Percentiles rank a stretch among this genome's conserved stretches.
Conservation (phyloP, 2,329 filamentous ascomycete species). For the Hypocrella siamensis region DNA sequence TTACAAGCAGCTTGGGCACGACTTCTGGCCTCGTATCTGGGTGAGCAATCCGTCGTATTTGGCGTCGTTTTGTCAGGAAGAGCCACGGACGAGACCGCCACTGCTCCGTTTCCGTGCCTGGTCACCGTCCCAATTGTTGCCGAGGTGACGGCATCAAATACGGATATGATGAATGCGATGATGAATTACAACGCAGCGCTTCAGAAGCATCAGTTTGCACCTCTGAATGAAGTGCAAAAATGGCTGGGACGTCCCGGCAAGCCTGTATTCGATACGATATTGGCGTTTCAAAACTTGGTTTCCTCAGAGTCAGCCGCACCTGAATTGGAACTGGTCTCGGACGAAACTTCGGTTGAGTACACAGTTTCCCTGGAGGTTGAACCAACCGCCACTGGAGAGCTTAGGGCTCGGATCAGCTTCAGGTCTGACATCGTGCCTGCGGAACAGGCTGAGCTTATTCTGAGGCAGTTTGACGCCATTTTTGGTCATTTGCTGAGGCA, state of each 20-base stretch:
- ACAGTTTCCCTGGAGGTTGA: slow-evolving; percentile 68
- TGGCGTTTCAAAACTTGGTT: slow-evolving; percentile 60
- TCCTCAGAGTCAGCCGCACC: slow-evolving; percentile 8
- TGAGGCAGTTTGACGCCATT: slow-evolving; percentile 56
- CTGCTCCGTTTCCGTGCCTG: slow-evolving; percentile 61
- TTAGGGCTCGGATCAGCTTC: slow-evolving; percentile 53
- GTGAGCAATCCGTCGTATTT: slow-evolving; percentile 59
- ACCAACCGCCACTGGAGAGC: slow-evolving; percentile 25
- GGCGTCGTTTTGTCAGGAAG: slow-evolving; percentile 70
- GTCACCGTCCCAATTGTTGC: slow-evolving; percentile 62
- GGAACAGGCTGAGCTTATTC: slow-evolving; percentile 50
- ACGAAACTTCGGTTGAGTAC: slow-evolving; percentile 61
- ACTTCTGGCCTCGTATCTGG: slow-evolving; percentile 60
- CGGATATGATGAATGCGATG: slow-evolving; percentile 42
- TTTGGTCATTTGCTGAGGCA: slow-evolving; percentile 42
- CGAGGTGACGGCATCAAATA: slow-evolving; percentile 36
- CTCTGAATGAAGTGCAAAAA: slow-evolving; percentile 56
- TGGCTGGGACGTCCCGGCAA: slow-evolving; percentile 51
- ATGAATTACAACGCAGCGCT: slow-evolving; percentile 49
- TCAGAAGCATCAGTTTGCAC: slow-evolving; percentile 54
- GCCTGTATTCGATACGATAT: slow-evolving; percentile 66
- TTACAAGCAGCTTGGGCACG: slow-evolving; percentile 67
- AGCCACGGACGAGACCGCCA: slow-evolving; percentile 40
- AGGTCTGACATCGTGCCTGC: slow-evolving; percentile 46
- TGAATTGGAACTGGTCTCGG: slow-evolving; percentile 46